A percentile compares a stretch with the other conserved stretches of the same genome.
phyloP scores from a whole-genome alignment of 306 rosid species.

The Quercus glauca region DNA sequence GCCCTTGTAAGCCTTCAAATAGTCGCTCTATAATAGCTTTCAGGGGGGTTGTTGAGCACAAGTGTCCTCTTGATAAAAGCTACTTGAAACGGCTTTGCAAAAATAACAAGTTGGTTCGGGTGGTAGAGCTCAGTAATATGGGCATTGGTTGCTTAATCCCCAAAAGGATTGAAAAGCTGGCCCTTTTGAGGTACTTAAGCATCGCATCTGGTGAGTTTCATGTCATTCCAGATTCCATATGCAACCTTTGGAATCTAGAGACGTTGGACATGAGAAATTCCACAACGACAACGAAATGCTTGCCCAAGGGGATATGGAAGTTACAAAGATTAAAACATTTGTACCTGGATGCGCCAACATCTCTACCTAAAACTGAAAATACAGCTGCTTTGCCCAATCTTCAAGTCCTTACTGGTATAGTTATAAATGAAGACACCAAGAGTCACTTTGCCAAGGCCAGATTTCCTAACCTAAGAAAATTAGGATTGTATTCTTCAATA shows the following conservation, averaged over 20 bases:
- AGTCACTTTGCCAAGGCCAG: background rate
- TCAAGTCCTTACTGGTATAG: constrained; percentile 5
- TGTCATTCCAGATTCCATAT: too few species aligned
- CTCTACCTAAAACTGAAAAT: too few species aligned
- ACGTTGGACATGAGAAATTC: background rate
- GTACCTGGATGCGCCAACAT: background rate
- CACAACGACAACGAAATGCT: rapidly evolving
- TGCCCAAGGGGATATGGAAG: background rate
- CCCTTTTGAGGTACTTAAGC: background rate
- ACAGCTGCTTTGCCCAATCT: background rate
- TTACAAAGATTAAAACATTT: background rate
- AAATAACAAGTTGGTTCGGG: background rate
- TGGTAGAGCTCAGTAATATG: background rate
- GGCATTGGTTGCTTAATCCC: rapidly evolving
- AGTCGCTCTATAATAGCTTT: background rate
- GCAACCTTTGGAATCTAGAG: background rate
- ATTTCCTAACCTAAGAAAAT: constrained; percentile 12
- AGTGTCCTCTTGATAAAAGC: too few species aligned
- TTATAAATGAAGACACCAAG: background rate
- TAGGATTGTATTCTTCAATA: background rate
- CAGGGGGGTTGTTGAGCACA: rapidly evolving
- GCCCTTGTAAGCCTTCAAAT: background rate
- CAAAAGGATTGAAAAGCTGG: rapidly evolving
- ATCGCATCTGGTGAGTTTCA: rapidly evolving
- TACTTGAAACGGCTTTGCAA: background rate